These are phyloP conservation scores for Leccinum olivaceoglutinosum DNA, from an alignment of 1,284 basidiomycete species.

Conservation along the genomic window DNA sequence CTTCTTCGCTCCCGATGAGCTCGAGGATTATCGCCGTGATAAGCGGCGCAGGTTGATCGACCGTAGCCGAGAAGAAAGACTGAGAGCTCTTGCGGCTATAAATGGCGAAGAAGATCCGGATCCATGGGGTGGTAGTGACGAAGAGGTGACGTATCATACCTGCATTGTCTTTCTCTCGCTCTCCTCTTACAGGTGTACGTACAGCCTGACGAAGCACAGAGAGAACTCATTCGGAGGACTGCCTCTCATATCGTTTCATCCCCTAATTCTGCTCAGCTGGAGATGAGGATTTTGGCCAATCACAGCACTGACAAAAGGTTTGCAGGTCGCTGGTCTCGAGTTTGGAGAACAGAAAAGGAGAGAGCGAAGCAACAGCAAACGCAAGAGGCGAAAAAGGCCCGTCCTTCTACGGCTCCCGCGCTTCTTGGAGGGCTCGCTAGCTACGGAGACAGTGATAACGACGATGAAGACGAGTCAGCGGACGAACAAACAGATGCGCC, in stretches of 20 bases:
- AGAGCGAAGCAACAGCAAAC: conserved; percentile 30
- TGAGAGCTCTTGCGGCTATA: conserved; percentile 50
- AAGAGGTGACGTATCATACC: conserved; percentile 46
- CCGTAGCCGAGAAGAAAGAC: conserved; percentile 52
- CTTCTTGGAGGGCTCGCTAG: conserved; percentile 48
- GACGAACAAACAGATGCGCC: conserved; percentile 11
- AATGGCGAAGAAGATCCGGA: conserved; percentile 40
- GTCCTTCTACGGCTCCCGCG: conserved; percentile 2
- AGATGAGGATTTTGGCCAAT: conserved; percentile 85
- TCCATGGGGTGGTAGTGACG: conserved; percentile 65
- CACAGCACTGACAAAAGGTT: conserved; percentile 69
- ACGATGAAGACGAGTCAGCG: conserved; percentile 21
- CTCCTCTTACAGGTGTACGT: conserved; percentile 11
- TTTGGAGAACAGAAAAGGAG: conserved; percentile 53
- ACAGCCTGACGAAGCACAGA: conserved; percentile 65
- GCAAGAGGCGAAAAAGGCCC: conserved; percentile 13
- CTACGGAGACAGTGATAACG: conserved; percentile 54
- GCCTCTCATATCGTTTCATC: conserved; percentile 62
- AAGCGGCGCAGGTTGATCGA: conserved; percentile 65
- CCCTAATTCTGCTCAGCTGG: conserved; percentile 71
- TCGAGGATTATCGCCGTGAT: conserved; percentile 57
- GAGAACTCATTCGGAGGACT: conserved; percentile 70
- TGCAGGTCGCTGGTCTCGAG: conserved; percentile 63
- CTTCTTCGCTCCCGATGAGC: conserved; percentile 64
- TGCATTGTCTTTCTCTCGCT: not conserved